phyloP scores from a whole-genome alignment of 1,284 basidiomycete species.

The Agroathelia rolfsii region DNA sequence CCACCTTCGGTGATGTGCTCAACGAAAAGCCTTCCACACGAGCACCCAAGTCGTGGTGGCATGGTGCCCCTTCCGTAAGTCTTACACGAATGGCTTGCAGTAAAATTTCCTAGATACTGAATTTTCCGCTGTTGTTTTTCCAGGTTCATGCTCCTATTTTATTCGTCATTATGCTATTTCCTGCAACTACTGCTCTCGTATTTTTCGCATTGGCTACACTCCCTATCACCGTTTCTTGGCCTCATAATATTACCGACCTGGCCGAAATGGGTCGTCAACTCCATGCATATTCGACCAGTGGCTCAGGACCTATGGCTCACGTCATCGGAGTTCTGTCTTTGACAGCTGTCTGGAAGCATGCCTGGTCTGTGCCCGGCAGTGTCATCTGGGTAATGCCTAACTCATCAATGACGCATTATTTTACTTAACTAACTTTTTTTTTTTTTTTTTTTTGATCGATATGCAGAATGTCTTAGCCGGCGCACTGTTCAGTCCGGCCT shows the following conservation, averaged over 20 bases:
- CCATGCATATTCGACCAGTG: constrained; percentile 67
- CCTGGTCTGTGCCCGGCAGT: constrained; percentile 88
- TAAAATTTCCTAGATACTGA: constrained; percentile 11
- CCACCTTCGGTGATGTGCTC: constrained; percentile 38
- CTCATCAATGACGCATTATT: too few species aligned
- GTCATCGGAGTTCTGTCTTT: constrained; percentile 75
- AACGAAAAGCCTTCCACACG: constrained; percentile 29
- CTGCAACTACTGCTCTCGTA: constrained; percentile 47
- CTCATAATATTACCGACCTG: constrained; percentile 62
- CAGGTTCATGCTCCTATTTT: constrained; percentile 58
- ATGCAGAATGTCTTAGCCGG: constrained; percentile 82
- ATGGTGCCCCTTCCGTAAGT: constrained; percentile 39
- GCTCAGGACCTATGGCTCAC: constrained; percentile 49
- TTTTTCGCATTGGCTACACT: constrained; percentile 43
- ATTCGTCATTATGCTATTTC: constrained; percentile 57
- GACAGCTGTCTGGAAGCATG: constrained; percentile 88
- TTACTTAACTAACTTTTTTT: constrained; percentile 11
- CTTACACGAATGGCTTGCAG: too few species aligned
- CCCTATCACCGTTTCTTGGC: constrained; percentile 68
- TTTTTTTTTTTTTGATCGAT: constrained; percentile 14
- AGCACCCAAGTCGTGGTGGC: constrained; percentile 25
- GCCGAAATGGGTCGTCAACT: constrained; percentile 65
- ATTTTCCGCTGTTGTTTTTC: constrained; percentile 13
- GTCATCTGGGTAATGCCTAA: constrained; percentile 71
- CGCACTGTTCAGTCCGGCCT: constrained; percentile 70